These are phyloP conservation scores for Penicillium antarcticum DNA, from an alignment of 495 filamentous ascomycete species.

Conservation along the genomic window DNA sequence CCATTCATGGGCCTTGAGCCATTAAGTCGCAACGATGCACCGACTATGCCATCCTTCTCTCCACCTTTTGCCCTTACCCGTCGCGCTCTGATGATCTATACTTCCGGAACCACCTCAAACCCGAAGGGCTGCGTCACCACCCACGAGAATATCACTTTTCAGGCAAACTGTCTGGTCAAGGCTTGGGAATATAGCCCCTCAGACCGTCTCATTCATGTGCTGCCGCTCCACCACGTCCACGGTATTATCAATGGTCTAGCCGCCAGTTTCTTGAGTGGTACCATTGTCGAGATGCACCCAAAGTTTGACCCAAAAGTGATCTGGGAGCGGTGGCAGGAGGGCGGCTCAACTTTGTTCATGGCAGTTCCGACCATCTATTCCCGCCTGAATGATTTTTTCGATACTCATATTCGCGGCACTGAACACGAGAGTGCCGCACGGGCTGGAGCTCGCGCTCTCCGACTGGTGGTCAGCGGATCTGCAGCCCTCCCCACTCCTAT, in stretches of 20 bases:
- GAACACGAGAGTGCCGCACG: constrained; percentile 29
- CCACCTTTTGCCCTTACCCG: constrained; percentile 24
- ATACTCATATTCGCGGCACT: constrained; percentile 39
- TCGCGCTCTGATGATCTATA: constrained; percentile 46
- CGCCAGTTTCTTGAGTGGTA: constrained; percentile 36
- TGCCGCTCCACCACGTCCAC: constrained; percentile 44
- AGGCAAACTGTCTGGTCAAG: constrained; percentile 35
- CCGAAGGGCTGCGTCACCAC: constrained; percentile 45
- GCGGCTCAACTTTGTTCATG: constrained; percentile 41
- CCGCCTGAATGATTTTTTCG: constrained; percentile 45
- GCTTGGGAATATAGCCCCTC: constrained; percentile 35
- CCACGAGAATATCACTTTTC: constrained; percentile 44
- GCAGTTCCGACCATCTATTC: constrained; percentile 48
- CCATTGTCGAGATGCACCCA: constrained; percentile 42
- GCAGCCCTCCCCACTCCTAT: constrained; percentile 43
- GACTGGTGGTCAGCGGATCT: constrained; percentile 40
- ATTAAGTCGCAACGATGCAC: constrained; percentile 17
- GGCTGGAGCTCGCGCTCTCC: constrained; percentile 31
- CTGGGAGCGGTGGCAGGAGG: constrained; percentile 40
- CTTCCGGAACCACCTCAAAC: constrained; percentile 42
- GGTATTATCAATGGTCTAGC: constrained; percentile 43
- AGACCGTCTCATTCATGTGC: constrained; percentile 43
- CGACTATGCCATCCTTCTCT: constrained; percentile 31
- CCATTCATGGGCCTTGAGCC: constrained; percentile 35
- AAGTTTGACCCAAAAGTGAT: constrained; percentile 45